phyloP scores from a whole-genome alignment of 352 stramenopile species.

The Lagenidium giganteum region DNA sequence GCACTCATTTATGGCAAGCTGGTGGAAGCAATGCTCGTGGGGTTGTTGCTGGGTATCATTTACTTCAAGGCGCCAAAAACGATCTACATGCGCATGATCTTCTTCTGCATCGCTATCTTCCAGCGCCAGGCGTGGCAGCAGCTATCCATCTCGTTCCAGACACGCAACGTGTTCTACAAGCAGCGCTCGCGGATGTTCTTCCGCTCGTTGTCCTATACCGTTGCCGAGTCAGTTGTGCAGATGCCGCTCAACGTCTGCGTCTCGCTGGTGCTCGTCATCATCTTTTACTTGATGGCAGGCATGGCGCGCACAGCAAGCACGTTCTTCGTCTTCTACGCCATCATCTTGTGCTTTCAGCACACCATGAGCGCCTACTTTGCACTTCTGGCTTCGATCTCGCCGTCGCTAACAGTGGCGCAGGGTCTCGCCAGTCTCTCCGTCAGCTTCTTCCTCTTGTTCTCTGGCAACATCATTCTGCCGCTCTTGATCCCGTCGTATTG shows the following conservation, averaged over 20 bases:
- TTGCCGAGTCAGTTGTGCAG: conserved; percentile 25
- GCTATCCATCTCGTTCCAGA: conserved; percentile 26
- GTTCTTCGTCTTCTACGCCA: conserved; percentile 54
- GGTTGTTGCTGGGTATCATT: conserved; percentile 38
- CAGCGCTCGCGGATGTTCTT: conserved; percentile 68
- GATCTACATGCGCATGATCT: conserved; percentile 31
- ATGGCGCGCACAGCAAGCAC: conserved; percentile 27
- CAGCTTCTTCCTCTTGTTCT: conserved; percentile 40
- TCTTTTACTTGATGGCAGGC: conserved; percentile 70
- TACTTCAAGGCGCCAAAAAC: conserved; percentile 31
- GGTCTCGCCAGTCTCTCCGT: conserved; percentile 21
- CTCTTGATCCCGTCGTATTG: conserved; percentile 36
- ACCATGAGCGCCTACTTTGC: conserved; percentile 30
- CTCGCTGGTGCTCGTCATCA: conserved; percentile 30
- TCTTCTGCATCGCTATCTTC: conserved; percentile 19
- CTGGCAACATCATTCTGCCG: conserved; percentile 36
- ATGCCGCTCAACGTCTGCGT: conserved; percentile 35
- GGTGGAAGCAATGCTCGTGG: conserved; percentile 40
- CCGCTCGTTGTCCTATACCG: conserved; percentile 41
- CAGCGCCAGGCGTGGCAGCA: conserved; percentile 27
- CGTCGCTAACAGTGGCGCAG: conserved; percentile 28
- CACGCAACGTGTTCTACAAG: conserved; percentile 70
- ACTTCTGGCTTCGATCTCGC: conserved; percentile 23
- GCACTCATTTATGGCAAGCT: conserved; percentile 20
- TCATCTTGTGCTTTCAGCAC: conserved; percentile 67